Evolutionary conservation across 306 rosid species (phyloP), one percentile per base, ranked within the genome.

Genomic region (Begonia peltatifolia): DNA sequence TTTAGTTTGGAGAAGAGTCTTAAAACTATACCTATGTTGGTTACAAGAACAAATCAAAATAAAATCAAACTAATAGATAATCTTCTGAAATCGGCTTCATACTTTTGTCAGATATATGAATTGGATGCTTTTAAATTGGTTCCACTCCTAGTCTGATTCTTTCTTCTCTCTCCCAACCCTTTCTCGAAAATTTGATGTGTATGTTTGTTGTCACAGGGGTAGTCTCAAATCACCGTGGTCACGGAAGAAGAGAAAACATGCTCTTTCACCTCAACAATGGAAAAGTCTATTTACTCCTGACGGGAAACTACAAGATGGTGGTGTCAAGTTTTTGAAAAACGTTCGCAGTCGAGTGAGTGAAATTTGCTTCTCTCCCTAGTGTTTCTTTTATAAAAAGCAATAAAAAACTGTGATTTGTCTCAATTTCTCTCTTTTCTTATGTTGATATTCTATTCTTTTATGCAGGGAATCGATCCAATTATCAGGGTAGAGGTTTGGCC

Each of bases 161-260:
- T 43, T 43, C 47, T 43, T 43, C 23, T 10, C 8, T 47, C 46
- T 15, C 46, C 23, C 4, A 3, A 20, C 23, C 23, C 23, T 20
- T 20, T 20, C 23, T 1, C 2, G 4, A 3, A 20, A 20, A 20
- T 20, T 20, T 20, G 23, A 20, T 20, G 23, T 20, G 23, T 20
- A 30, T 30, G 8, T 7, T 30, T 30, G 38, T 30, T 30, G 38
- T 6, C 8, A 30, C 84, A 87, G 99, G 65, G 84, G 76, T 18
- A 89, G 89, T 50, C 99, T 81, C 68, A 92, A 92, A 77, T 92
- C 99, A 57, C 95, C 99, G 6, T 92, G 99, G 99, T 92, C 99
- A 14, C 93, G 94, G 43, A 72, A 84, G 76, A 92, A 81, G 77
- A 92, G 94, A 65, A 92, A 92, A 69, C 87, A 62, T 15, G 89